Base-by-base conservation (phyloP, 2,329 filamentous ascomycete species). In the Gaeumannomyces sp. region DNA sequence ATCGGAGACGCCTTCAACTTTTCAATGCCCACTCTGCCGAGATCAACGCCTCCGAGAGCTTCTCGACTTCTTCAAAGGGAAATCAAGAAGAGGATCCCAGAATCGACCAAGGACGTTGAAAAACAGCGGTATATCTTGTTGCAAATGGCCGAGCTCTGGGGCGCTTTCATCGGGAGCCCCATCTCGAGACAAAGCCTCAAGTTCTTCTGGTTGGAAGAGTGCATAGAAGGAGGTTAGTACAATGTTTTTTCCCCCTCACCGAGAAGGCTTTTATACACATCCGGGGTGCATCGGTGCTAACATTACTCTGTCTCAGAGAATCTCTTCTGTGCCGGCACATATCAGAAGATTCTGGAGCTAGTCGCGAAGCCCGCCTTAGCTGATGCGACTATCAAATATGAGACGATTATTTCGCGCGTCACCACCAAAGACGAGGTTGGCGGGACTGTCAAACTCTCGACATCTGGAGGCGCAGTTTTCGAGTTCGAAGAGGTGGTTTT, bases 191-290 rank as follows among this genome's bases (percentile, higher is more conserved):
- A 93, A 73, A 91, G 88, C 69, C 77, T 92, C 38, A 90, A 88
- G 76, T 92, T 86, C 76, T 90, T 92, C 73, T 92, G 89, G 88
- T 73, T 93, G 6, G 90, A 93, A 72, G 89, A 92, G 74, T 91
- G 88, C 68, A 87, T 92, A 63, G 89, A 92, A 72, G 89, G 89
- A 60, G 84, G 85, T 85, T 72, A 69, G 78, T 71, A 56, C 22
- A 58, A 78, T 79, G 69, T 78, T 79, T 66, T 16, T 14, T 29
- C 19, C 13, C 16, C 35, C 19, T 27, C 50, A 16, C 28, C 3
- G 2, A 62, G n/a, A 35, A 3, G 14, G 35, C 56, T 3, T 16
- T n/a, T 16, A 3, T 28, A 27, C n/a, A n/a, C 13, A 2, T 45
- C 13, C 2, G 19, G 22, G 22, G 45, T 8, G 45, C 14, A 3